phyloP scores from a whole-genome alignment of 2,329 filamentous ascomycete genomes.

The Tricladium varicosporioides region DNA sequence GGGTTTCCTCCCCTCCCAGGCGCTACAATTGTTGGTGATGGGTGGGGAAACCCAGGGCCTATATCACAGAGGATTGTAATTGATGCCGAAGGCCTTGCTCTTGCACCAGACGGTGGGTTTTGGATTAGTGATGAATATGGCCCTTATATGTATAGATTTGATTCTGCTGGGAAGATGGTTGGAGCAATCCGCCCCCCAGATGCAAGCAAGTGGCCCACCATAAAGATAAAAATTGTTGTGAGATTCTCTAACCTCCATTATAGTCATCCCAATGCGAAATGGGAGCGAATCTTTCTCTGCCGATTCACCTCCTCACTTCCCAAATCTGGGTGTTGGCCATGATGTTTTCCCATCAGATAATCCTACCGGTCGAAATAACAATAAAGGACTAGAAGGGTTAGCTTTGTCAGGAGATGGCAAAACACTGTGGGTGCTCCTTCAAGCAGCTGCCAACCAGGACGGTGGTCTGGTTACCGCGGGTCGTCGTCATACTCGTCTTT shows the following conservation, averaged over 20 bases:
- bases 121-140: conserved; percentile 68
- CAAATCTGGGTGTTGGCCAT: too few relatives aligned
- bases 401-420: conserved; percentile 62
- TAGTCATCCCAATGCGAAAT: conserved; percentile 60
- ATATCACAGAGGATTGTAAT: conserved; percentile 59
- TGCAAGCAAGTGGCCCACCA: conserved; percentile 38
- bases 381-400: conserved; percentile 73
- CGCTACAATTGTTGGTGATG: conserved; percentile 63
- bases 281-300: conserved; percentile 60
- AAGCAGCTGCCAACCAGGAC: conserved; percentile 63
- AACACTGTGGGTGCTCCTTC: conserved; percentile 62
- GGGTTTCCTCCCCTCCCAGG: conserved; percentile 62
- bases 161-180: conserved; percentile 54
- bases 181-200: conserved; percentile 62
- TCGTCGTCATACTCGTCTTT: conserved; percentile 56
- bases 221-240: not conserved
- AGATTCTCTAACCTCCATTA: not conserved
- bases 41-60: conserved; percentile 59
- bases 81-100: conserved; percentile 65
- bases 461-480: conserved; percentile 54
- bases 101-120: conserved; percentile 59
- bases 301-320: conserved; percentile 37
- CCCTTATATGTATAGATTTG: conserved; percentile 68
- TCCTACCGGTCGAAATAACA: conserved; percentile 63
- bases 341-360: conserved; percentile 48